These are phyloP conservation scores for Agaricus sinodeliciosus DNA, from an alignment of 768 basidiomycete genomes.

Conservation along the genomic window DNA sequence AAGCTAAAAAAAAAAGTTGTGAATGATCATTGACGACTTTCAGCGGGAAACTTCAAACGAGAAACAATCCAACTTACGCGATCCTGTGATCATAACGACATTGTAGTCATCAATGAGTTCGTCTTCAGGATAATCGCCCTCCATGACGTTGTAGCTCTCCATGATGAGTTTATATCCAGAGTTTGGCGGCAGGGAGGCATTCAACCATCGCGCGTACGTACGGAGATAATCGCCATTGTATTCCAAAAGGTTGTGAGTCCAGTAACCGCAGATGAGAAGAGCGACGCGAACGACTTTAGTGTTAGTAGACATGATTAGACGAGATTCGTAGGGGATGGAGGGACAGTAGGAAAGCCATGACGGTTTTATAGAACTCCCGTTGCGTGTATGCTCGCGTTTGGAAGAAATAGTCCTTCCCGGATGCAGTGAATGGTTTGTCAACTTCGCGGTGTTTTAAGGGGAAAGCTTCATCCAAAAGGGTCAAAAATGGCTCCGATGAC, in stretches of 20 bases:
- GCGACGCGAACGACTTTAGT: constrained; percentile 18
- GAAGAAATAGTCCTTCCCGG: no score
- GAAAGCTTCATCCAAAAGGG: no score
- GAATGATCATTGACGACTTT: neutral
- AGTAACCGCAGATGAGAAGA: constrained; percentile 63
- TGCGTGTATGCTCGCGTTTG: no score
- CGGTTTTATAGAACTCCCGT: no score
- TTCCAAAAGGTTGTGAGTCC: constrained; percentile 34
- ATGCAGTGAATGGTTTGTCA: no score
- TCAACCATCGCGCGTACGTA: constrained; percentile 45
- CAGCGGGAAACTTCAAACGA: neutral
- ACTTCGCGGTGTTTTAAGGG: no score
- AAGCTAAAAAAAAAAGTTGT: constrained; percentile 34
- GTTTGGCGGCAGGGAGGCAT: constrained; percentile 17
- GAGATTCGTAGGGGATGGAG: no score
- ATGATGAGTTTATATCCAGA: constrained; percentile 39
- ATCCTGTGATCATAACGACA: constrained; percentile 75
- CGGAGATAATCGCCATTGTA: constrained; percentile 35
- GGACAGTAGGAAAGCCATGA: no score
- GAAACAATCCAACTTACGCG: no score
- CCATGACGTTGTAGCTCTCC: constrained; percentile 56
- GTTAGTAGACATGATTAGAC: no score
- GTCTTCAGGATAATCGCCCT: constrained; percentile 49
- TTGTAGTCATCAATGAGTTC: constrained; percentile 48
- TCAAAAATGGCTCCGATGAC: no score